Evolutionary conservation across 345 rosid genomes (phyloP), one percentile per base, ranked within the genome.

Genomic region (Salix arbutifolia): DNA sequence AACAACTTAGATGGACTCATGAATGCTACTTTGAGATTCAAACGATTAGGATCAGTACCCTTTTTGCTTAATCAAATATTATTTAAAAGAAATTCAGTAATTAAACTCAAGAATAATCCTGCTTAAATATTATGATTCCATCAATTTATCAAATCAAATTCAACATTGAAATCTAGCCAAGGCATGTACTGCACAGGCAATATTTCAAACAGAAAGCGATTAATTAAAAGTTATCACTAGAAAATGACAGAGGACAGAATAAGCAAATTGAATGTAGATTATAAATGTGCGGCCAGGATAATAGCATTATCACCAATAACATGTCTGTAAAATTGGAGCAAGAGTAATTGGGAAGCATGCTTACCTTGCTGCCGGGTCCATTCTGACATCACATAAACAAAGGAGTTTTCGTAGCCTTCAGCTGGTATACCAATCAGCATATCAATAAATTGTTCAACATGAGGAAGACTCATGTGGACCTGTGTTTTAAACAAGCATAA

Each of bases 361-460:
- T 86, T 82, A 87, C 98, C 97, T 89, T 92, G 98, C 78, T 86
- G 90, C 81, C 85, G 89, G 67, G 90, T 89, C 98, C 98, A 94
- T 84, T 94, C 98, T 69, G 93, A 90, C 94, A 92, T 90, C 46
- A 94, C 82, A 84, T 90, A 94, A 23, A 76, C 80, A 73, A 94
- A 89, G 35, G 97, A 87, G 84, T 90, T 94, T 73, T 76, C 84
- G 76, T 83, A 84, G 83, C 91, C 91, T 79, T 76, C 85, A 61
- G 90, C 89, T 14, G 97, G 95, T 71, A 92, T 81, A 72, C 79
- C 80, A 79, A 86, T 81, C 74, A 94, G 90, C 89, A 90, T 83
- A 84, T 92, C 87, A 70, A 92, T 87, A 77, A 92, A 91, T 35
- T 88, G 94, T 75, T 89, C 93, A 42, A 94, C 91, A 74, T 88